phyloP scores from a whole-genome alignment of 768 basidiomycete genomes.

The Hemileccinum rubropunctum region DNA sequence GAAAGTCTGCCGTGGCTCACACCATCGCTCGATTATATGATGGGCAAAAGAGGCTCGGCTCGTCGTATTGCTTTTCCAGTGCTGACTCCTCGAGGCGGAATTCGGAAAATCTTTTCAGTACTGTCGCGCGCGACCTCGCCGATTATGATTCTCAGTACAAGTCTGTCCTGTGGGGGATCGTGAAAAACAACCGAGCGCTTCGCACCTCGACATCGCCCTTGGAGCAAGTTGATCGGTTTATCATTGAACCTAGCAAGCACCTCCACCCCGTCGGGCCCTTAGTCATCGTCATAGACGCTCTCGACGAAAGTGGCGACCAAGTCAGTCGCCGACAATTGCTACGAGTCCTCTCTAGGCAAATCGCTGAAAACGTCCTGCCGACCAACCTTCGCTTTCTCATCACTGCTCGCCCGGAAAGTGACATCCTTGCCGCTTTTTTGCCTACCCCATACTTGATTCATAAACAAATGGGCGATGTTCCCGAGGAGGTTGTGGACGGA shows the following conservation, averaged over 20 bases:
- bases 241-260: slow-evolving; percentile 16
- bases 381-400: slow-evolving; percentile 13
- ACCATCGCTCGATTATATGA: slow-evolving; percentile 3
- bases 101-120: neutral
- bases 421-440: neutral
- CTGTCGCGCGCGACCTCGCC: slow-evolving; percentile 15
- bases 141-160: slow-evolving; percentile 17
- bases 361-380: slow-evolving; percentile 1
- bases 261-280: slow-evolving; percentile 21
- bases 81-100: neutral
- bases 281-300: slow-evolving; percentile 29
- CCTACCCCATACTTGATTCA: neutral
- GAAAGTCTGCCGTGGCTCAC: neutral
- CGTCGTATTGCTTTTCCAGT: slow-evolving; percentile 20
- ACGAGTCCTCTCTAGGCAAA: neutral
- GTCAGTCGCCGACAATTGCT: slow-evolving; percentile 15
- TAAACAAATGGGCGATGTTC: neutral
- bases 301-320: slow-evolving; percentile 19
- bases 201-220: neutral
- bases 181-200: slow-evolving; percentile 4
- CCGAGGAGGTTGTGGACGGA: neutral
- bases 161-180: slow-evolving; percentile 1
- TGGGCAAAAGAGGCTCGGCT: slow-evolving; percentile 15
- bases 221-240: slow-evolving; percentile 19
- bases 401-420: slow-evolving; percentile 14